phyloP scores from a whole-genome alignment of 202 grass and related monocot species.

The Zizania palustris region DNA sequence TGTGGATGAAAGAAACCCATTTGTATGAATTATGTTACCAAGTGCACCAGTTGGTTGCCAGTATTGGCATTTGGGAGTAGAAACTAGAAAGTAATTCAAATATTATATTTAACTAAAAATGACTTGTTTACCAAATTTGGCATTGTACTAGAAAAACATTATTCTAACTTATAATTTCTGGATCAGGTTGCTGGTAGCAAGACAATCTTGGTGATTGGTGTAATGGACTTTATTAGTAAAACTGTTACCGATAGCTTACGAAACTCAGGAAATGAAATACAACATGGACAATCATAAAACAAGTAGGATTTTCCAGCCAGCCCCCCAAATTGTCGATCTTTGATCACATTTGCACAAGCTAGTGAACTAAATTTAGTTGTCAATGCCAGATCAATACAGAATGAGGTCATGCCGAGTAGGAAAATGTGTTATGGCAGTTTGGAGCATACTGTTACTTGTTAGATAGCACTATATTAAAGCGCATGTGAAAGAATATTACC shows the following conservation, averaged over 20 bases:
- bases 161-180: too few relatives aligned
- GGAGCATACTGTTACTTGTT: background rate
- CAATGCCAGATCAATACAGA: slow-evolving; percentile 14
- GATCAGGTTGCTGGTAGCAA: too few relatives aligned
- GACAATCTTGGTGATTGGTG: too few relatives aligned
- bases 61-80: background rate
- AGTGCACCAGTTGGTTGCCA: background rate
- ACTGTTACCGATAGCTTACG: too few relatives aligned
- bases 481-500: slow-evolving; percentile 49
- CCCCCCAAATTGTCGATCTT: background rate
- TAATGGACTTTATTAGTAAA: too few relatives aligned
- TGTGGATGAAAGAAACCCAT: background rate
- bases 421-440: background rate
- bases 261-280: too few relatives aligned
- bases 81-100: background rate
- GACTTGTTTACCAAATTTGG: too few relatives aligned
- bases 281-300: background rate
- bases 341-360: background rate
- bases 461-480: background rate
- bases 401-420: background rate
- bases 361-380: background rate
- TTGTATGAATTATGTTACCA: background rate
- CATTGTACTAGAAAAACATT: too few relatives aligned
- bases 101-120: too few relatives aligned
- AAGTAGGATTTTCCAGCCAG: background rate